Conservation (phyloP, 176 grass and related monocot genomes). For the Pontederia crassipes region DNA sequence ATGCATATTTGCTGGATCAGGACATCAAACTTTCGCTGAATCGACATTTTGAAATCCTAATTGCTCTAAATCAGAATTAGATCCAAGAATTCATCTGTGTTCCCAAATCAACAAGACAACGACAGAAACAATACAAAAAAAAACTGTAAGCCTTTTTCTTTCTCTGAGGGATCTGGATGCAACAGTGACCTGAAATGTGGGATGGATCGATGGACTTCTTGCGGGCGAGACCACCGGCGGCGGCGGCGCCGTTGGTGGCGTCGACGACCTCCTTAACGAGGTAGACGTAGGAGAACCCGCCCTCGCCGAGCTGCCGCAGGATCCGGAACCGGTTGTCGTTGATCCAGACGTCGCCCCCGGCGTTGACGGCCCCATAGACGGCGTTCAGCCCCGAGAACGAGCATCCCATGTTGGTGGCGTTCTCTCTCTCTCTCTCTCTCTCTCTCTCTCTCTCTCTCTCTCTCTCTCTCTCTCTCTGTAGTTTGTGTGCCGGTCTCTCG, state of each 20-base stretch:
- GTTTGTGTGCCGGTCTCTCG: too few relatives aligned
- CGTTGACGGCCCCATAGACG: slow-evolving; percentile 51
- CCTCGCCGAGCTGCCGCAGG: slow-evolving; percentile 65
- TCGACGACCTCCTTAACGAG: slow-evolving; percentile 75
- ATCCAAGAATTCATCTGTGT: too few relatives aligned
- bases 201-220: slow-evolving; percentile 75
- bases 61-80: too few relatives aligned
- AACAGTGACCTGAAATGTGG: slow-evolving; percentile 58
- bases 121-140: too few relatives aligned
- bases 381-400: slow-evolving; percentile 88
- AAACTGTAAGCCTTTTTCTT: too few relatives aligned
- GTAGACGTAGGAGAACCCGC: slow-evolving; percentile 48
- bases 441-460: not conserved
- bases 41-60: too few relatives aligned
- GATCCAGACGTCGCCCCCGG: slow-evolving; percentile 64
- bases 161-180: not conserved
- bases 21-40: too few relatives aligned
- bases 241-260: not conserved
- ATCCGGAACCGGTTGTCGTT: slow-evolving; percentile 79
- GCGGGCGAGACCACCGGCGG: slow-evolving; percentile 29
- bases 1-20: too few relatives aligned
- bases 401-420: slow-evolving; percentile 54
- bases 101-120: too few relatives aligned
- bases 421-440: not conserved
- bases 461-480: not conserved